Base-by-base conservation (phyloP, 345 rosid genomes). In the Hypericum perforatum region DNA sequence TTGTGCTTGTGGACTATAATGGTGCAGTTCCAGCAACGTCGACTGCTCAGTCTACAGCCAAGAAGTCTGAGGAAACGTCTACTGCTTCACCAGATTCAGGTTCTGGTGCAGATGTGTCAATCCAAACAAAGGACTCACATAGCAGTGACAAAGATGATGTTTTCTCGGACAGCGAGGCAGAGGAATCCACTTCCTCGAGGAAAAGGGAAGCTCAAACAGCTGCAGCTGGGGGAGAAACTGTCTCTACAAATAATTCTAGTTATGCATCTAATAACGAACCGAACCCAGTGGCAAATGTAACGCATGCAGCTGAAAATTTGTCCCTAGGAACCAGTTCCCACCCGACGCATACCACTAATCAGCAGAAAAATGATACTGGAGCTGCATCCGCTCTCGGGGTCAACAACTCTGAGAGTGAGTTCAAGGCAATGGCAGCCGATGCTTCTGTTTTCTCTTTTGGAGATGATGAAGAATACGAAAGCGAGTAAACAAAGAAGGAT, bases 381-480 rank as follows among this genome's bases (percentile, higher is more conserved):
- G 58, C 74, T n/a, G 57, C 64, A 29, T 43, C 75, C 2, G 57
- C 44, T 32, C n/a, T 47, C 7, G 74, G 6, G n/a, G 43, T 37
- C 5, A 62, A 14, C 56, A 56, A 57, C 47, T 13, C 67, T 2
- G 74, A 61, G 37, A 87, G 79, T 46, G 76, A 82, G 59, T 78
- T 91, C 54, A 88, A 85, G 56, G 83, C 82, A 52, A 83, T 85
- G 43, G 95, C 96, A 45, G 95, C 98, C 13, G 96, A 85, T 52
- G 88, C 94, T 9, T 91, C 90, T 0, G 95, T 91, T 42, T 91
- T 90, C 62, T 72, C 78, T 29, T 86, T 90, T 29, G 97, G 96
- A 50, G 91, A 90, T 36, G 94, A 86, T 6, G 95, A 89, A 50
- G 91, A 89, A 57, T 82, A 67, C 11, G 89, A 80, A 61, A 90